phyloP scores from a whole-genome alignment of 768 basidiomycete species.

The Leccinum aurantiacum region DNA sequence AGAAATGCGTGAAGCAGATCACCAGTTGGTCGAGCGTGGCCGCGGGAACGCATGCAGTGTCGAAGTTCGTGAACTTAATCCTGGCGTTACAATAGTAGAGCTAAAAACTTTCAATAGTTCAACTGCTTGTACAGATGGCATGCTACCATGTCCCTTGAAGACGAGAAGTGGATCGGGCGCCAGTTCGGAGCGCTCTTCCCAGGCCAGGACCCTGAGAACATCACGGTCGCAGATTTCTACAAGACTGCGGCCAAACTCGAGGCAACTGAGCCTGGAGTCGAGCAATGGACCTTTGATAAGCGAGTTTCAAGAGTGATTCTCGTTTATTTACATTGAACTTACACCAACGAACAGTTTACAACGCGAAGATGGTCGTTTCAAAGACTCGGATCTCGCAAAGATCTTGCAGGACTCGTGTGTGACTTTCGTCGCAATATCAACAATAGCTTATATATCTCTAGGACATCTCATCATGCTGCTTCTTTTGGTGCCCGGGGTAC shows the following conservation, averaged over 20 bases:
- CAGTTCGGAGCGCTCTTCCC: slow-evolving; percentile 56
- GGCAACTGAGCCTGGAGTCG: slow-evolving; percentile 43
- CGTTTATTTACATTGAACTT: slow-evolving; percentile 3
- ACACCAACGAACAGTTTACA: slow-evolving; percentile 44
- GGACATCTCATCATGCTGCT: slow-evolving; percentile 69
- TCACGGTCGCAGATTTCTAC: slow-evolving; percentile 54
- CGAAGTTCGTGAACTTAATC: slow-evolving; percentile 48
- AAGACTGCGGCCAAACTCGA: slow-evolving; percentile 40
- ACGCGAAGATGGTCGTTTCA: slow-evolving; percentile 64
- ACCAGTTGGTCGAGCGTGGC: slow-evolving; percentile 72
- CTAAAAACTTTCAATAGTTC: slow-evolving; percentile 47
- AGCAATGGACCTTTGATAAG: slow-evolving; percentile 69
- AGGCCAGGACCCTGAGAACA: slow-evolving; percentile 47
- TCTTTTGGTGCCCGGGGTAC: slow-evolving; percentile 77
- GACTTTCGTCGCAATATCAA: neutral
- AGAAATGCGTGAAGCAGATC: slow-evolving; percentile 61
- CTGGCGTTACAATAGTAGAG: neutral
- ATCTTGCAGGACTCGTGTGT: slow-evolving; percentile 68
- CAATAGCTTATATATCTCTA: slow-evolving; percentile 24
- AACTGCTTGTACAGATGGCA: slow-evolving; percentile 88
- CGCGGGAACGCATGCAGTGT: slow-evolving; percentile 81
- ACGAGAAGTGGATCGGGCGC: slow-evolving; percentile 65
- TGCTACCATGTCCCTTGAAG: slow-evolving; percentile 69
- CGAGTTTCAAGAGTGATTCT: slow-evolving; percentile 28
- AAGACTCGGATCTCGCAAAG: slow-evolving; percentile 67